These are phyloP conservation scores for Harringtonia aguacate DNA, from an alignment of 2,329 filamentous ascomycete species.

Conservation along the genomic window DNA sequence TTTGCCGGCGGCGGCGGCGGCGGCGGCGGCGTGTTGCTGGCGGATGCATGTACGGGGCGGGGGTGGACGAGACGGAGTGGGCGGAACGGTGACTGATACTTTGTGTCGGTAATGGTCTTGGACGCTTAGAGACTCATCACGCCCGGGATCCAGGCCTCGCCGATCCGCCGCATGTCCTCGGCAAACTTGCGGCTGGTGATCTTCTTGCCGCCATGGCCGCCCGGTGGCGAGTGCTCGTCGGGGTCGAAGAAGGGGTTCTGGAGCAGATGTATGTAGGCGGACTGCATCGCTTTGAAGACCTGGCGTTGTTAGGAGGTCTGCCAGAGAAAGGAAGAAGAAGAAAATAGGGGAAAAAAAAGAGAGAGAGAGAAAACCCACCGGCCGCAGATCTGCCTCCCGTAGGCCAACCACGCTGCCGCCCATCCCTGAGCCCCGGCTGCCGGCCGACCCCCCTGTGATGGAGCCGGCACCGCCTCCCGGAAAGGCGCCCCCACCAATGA, in stretches of 20 bases:
- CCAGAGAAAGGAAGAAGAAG: not conserved
- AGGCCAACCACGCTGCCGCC: constrained; percentile 44
- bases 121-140: constrained; percentile 43
- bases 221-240: constrained; percentile 62
- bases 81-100: constrained; percentile 16
- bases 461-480: constrained; percentile 1
- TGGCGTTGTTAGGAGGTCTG: constrained; percentile 3
- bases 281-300: constrained; percentile 80
- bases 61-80: constrained; percentile 23
- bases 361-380: constrained; percentile 40
- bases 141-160: constrained; percentile 73
- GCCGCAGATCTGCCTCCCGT: constrained; percentile 77
- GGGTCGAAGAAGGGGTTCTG: constrained; percentile 94
- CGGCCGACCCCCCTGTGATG: not conserved
- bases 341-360: not conserved
- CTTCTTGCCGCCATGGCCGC: constrained; percentile 46
- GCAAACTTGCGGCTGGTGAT: constrained; percentile 77
- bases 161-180: constrained; percentile 75
- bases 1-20: constrained; percentile 33
- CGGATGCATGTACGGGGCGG: constrained; percentile 18
- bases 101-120: too few relatives aligned
- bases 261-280: constrained; percentile 77
- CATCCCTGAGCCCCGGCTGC: constrained; percentile 8
- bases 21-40: constrained; percentile 45
- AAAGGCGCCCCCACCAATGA: constrained; percentile 1